A percentile compares a stretch with the other conserved stretches of the same genome.
Evolutionary conservation across 352 stramenopile species (phyloP).

Genomic region (Phytophthora pinifolia): DNA sequence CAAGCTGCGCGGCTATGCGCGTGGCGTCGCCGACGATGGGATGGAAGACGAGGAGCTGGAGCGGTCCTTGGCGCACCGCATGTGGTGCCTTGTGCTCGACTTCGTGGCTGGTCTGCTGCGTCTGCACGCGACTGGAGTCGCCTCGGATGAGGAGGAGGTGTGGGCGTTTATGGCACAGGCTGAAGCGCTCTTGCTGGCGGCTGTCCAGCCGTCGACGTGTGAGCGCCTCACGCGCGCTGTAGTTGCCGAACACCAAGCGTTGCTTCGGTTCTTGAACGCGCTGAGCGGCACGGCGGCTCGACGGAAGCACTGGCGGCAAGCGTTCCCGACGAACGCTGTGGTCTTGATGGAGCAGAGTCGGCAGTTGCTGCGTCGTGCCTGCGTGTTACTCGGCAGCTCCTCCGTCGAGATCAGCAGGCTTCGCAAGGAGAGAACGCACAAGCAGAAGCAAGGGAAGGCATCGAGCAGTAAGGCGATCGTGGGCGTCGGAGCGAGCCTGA

Average conservation of each 20-base stretch:
- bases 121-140: conserved; percentile 20
- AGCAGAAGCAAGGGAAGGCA: conserved; percentile 28
- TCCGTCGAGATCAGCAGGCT: conserved; percentile 33
- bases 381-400: conserved; percentile 56
- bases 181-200: conserved; percentile 44
- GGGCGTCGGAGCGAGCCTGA: conserved; percentile 23
- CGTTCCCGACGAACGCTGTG: conserved; percentile 48
- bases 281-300: conserved; percentile 31
- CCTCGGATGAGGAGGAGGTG: conserved; percentile 24
- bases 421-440: conserved; percentile 30
- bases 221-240: conserved; percentile 42
- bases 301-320: conserved; percentile 58
- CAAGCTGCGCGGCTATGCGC: conserved; percentile 41
- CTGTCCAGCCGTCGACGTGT: conserved; percentile 29
- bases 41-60: conserved; percentile 15
- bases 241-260: conserved; percentile 47
- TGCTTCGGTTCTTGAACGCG: conserved; percentile 47
- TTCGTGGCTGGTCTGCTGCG: conserved; percentile 45
- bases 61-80: conserved; percentile 48
- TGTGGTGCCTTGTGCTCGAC: conserved; percentile 61
- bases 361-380: conserved; percentile 48
- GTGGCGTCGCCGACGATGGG: conserved; percentile 11
- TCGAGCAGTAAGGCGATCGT: conserved; percentile 18
- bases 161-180: conserved; percentile 63
- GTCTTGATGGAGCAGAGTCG: conserved; percentile 72